Evolutionary conservation across 768 basidiomycete genomes (phyloP), one percentile per base, ranked within the genome.

Genomic region (Trametes punicea): DNA sequence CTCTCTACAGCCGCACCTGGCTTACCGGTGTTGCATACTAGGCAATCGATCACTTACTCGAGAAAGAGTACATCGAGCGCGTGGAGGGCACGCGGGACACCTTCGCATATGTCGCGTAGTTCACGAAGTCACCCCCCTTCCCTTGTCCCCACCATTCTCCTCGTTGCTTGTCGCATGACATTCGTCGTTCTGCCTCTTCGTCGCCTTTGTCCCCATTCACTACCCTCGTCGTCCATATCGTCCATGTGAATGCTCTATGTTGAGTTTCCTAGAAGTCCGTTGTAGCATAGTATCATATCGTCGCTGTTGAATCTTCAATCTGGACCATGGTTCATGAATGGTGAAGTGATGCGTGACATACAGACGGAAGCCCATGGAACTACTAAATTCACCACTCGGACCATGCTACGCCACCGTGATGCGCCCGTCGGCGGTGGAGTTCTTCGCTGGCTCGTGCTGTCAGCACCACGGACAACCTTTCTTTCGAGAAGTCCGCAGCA

Each of bases 21-120:
- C 21, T 13, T 10, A n/a, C 55, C 56, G 20, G 39, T 27, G 10
- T 18, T 18, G 3, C 39, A 21, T n/a, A 16, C 44, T 50, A 90
- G 88, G 90, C 92, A 3, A 96, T 98, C 56, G 93, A 96, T 67
- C 85, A 85, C 13, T 75, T 98, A 18, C 76, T 98, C 45, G 96
- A 98, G 75, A 96, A 96, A 74, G 96, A 99, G 70, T 99, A 98
- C 70, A 89, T 99, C 64, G 95, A 98, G 68, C 87, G 96, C 27
- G 88, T 93, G 13, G 92, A 93, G 20, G 90, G 87, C 10, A 85
- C 87, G n/a, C 87, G 88, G 67, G 93, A 96, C 72, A 89, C 89
- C 31, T 93, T 91, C 70, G 83, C 84, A 45, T 89, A 89, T 68
- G 81, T 87, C 62, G 87, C 86, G 56, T 88, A 73, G 77, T 59